Base-by-base conservation (phyloP, 305 asterid species). In the Plantago coronopus region DNA sequence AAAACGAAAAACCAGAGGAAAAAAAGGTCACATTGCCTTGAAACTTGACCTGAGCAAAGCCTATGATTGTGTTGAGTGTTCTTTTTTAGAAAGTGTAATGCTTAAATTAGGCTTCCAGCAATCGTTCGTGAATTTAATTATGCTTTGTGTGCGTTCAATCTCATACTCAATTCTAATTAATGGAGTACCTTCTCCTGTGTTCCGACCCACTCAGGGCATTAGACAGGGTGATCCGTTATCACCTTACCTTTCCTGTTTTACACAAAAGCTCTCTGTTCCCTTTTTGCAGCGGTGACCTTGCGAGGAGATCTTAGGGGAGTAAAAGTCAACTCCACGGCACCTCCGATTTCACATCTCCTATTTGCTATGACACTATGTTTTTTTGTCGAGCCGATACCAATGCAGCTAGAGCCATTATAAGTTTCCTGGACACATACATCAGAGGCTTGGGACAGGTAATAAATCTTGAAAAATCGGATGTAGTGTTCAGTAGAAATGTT, bases 361-460 rank as follows among this genome's bases (percentile, higher is more conserved):
- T 48, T 48, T 7, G 54, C 23, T 0, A 17, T 12, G 23, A 48
- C 12, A 43, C 22, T 7, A 4, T 18, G 22, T 17, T 48, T 10
- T 48, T 48, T 6, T n/a, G 54, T 7, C 12, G 18, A 25, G 54
- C 25, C 6, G 1, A 25, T 1, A 6, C 5, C 1, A 25, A 18
- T 0, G 21, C 23, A 0, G 54, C 54, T 48, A 17, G 0, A 0
- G 27, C 15, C 0, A 13, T 43, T 11, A 43, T 11, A 15, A 4
- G 4, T 48, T 17, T 43, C 5, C 17, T 43, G 0, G 4, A 15
- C 5, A 48, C 21, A n/a, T 48, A 17, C 14, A 7, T 12, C 3
- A 8, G 23, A n/a, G 19, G 56, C 17, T 44, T 29, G n/a, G 51
- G 51, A 46, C 65, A 61, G 27, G 11, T 14, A 47, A 45, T 25